Evolutionary conservation across 176 grass and related monocot genomes (phyloP).

Genomic region (Bothriochloa decipiens): DNA sequence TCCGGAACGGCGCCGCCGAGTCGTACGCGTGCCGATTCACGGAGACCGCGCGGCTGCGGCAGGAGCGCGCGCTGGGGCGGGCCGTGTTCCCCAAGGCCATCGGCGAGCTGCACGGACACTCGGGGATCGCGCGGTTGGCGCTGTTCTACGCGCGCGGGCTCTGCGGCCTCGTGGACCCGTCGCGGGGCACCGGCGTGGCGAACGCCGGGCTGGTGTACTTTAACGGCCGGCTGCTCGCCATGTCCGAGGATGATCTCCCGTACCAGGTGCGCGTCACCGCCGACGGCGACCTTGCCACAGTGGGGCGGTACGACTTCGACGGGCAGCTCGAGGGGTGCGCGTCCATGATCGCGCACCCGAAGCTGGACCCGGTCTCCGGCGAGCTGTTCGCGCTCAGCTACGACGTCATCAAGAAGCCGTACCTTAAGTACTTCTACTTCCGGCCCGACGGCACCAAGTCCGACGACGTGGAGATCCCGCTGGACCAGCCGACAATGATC

Average conservation of each 20-base stretch:
- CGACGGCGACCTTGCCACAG: constrained; percentile 61
- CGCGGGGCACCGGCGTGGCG: constrained; percentile 74
- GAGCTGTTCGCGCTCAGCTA: constrained; percentile 93
- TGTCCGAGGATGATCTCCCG: constrained; percentile 95
- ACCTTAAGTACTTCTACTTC: constrained; percentile 83
- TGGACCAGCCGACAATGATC: constrained; percentile 88
- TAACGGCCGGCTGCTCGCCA: constrained; percentile 83
- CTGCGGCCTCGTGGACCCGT: constrained; percentile 65
- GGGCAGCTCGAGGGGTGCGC: constrained; percentile 47
- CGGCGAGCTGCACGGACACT: constrained; percentile 93
- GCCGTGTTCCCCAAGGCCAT: constrained; percentile 92
- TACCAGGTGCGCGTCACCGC: constrained; percentile 70
- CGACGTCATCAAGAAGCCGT: constrained; percentile 73
- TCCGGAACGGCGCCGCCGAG: constrained; percentile 63
- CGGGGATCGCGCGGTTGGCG: constrained; percentile 61
- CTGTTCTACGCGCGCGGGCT: constrained; percentile 70
- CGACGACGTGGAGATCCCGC: constrained; percentile 65
- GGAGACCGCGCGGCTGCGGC: constrained; percentile 58
- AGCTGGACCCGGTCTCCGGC: constrained; percentile 63
- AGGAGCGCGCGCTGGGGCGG: constrained; percentile 46
- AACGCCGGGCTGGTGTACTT: constrained; percentile 90
- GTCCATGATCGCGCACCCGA: constrained; percentile 86
- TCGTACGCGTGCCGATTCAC: constrained; percentile 84
- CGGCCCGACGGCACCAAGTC: constrained; percentile 66
- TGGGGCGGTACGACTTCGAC: constrained; percentile 68